Percentiles rank a stretch among this genome's conserved stretches.
Evolutionary conservation across 148 eudicot genomes (phyloP).

Genomic region (Polygonum maritimum): DNA sequence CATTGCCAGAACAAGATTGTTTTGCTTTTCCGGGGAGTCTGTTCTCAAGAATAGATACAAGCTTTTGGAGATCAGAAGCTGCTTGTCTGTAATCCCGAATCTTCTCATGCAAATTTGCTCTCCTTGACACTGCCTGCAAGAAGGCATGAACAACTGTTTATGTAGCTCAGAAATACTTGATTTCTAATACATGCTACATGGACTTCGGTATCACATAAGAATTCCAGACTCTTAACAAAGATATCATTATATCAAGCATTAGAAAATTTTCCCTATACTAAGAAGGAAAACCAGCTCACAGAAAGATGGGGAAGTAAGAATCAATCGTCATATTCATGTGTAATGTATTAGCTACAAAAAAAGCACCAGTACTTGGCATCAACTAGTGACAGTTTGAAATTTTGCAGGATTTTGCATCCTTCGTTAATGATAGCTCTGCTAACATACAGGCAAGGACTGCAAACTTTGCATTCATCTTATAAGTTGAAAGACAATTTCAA

Average conservation of each 20-base stretch:
- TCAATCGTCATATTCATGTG: neutral
- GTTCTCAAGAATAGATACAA: slow-evolving; percentile 50
- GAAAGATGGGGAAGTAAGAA: neutral
- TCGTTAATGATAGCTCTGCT: neutral
- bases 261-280: neutral
- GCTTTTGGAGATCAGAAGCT: slow-evolving; percentile 52
- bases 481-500: neutral
- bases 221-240: neutral
- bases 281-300: neutral
- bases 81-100: slow-evolving; percentile 82
- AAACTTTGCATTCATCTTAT: neutral
- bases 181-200: neutral
- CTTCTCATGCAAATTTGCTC: slow-evolving; percentile 75
- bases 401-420: neutral
- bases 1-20: slow-evolving; percentile 40
- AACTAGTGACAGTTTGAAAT: neutral
- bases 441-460: neutral
- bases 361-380: neutral
- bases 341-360: neutral
- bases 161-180: neutral
- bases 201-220: neutral
- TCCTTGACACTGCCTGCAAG: slow-evolving; percentile 71
- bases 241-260: neutral
- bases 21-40: slow-evolving; percentile 35
- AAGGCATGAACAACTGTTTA: neutral